phyloP scores from a whole-genome alignment of 192 early-diverging fungal genomes.

The Podila epicladia region DNA sequence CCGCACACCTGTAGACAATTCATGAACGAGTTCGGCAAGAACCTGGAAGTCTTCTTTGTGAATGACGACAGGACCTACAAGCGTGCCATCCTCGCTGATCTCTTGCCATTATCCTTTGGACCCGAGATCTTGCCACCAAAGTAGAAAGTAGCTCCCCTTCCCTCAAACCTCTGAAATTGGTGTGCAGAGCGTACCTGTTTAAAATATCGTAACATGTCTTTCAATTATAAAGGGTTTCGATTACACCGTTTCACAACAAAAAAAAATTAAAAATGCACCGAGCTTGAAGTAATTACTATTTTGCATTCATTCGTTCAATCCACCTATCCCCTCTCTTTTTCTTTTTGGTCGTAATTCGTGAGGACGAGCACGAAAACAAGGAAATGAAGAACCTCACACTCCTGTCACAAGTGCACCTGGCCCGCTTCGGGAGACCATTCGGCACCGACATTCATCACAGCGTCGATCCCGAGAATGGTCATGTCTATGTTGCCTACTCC shows the following conservation, averaged over 20 bases:
- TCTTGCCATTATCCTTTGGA: conserved; percentile 46
- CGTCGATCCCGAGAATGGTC: conserved; percentile 61
- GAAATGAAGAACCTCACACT: conserved; percentile 46
- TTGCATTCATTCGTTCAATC: background rate
- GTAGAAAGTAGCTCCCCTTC: background rate
- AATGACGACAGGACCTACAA: conserved; percentile 51
- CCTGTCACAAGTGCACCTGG: conserved; percentile 46
- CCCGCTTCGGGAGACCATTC: conserved; percentile 32
- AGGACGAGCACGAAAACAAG: conserved; percentile 1
- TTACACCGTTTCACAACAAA: background rate
- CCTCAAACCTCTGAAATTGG: background rate
- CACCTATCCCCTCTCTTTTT: background rate
- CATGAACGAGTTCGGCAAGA: conserved; percentile 53
- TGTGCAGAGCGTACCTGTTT: background rate
- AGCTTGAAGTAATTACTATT: background rate
- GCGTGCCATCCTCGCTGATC: conserved; percentile 35
- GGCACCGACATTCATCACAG: conserved; percentile 52
- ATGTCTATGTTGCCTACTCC: conserved; percentile 63
- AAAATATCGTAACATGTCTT: background rate
- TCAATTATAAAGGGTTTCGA: conserved; percentile 1
- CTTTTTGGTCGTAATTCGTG: background rate
- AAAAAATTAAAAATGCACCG: background rate
- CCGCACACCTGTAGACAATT: conserved; percentile 28
- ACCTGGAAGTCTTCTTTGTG: conserved; percentile 49
- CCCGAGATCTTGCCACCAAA: conserved; percentile 40